Evolutionary conservation across 2,329 filamentous ascomycete species (phyloP), one percentile per base, ranked within the genome.

Genomic region (Beauveria pseudobassiana): DNA sequence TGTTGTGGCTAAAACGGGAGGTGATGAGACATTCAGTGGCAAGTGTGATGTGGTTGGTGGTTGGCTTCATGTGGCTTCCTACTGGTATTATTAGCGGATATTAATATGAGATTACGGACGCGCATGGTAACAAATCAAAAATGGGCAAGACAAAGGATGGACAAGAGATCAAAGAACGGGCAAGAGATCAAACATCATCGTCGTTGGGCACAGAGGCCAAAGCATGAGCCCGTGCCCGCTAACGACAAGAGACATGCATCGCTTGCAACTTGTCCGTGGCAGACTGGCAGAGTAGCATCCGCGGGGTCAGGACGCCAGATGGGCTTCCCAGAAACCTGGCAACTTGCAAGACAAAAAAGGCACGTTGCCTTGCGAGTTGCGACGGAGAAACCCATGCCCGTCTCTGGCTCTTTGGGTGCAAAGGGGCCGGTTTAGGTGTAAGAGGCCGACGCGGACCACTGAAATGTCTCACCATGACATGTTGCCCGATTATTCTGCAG

Each of bases 391-490:
- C 51, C 51, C 51, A 51, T 53, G 42, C n/a, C 18, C 18, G 9
- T 20, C 20, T 26, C 16, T 48, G 49, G 7, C 8, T 30, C 28
- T 10, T 45, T 45, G 42, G 42, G 26, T 46, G 22, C 22, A 20
- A 43, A 43, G 40, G 40, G 34, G 30, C 55, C 55, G 55, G 42
- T 58, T 58, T 58, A 26, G 55, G 55, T 58, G 55, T n/a, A 48
- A 49, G 55, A 40, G 43, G 10, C 55, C 55, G 55, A 46, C 43
- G 30, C 49, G 53, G 30, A 48, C 55, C 55, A 58, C 55, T 24
- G 43, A 49, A 58, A 58, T 58, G 55, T 58, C 55, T 58, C 57
- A 59, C 57, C 57, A 59, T 43, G 48, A 45, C 38, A 14, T 56
- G 42, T 20, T 56, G 42, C 42, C 30, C 53, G 42, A 56, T 45